Base-by-base conservation (phyloP, 768 basidiomycete genomes). In the Kwoniella europaea region DNA sequence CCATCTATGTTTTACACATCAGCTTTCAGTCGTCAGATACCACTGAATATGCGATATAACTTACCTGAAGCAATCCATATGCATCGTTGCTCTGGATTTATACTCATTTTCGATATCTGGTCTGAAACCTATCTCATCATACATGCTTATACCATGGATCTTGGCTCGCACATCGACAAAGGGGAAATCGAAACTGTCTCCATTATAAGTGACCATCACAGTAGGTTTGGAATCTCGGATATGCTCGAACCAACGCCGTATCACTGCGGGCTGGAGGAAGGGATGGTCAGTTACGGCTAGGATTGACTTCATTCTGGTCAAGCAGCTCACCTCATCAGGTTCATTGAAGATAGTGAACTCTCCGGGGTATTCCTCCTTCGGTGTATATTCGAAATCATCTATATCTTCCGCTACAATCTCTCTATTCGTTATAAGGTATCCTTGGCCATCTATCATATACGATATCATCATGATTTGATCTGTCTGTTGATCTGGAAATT, bases 401-500 rank as follows among this genome's bases (percentile, higher is more conserved):
- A 99, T 98, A 79, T 98, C 93, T 80, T 98, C 95, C 71, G 91
- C 90, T 69, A 98, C 93, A 62, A 98, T 98, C 74, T 99, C 97
- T 54, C 97, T 88, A 78, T 98, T 98, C 22, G 94, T 97, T 84
- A 99, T 98, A 71, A 99, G 88, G 81, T 92, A 99, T 0, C 97
- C 97, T 83, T 85, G 81, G 0, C 94, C 96, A 81, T 99, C 97
- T 18, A 99, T 86, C 95, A 99, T 98, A 85, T 98, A 99, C 55
- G 97, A 99, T 73, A 99, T 98, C 97, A 99, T 99, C 96, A 99
- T 99, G 77, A 99, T 94, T 82, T 98, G 95, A 85, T 98, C 97
- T 27, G 93, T 90, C 7, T 89, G 88, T 76, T 94, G 91, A 85
- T 98, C 97, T 0, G 97, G 96, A 81, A 98, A 98, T 84, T 98